These are phyloP conservation scores for Phytophthora hibernalis DNA, from an alignment of 352 stramenopile genomes.

Conservation along the genomic window DNA sequence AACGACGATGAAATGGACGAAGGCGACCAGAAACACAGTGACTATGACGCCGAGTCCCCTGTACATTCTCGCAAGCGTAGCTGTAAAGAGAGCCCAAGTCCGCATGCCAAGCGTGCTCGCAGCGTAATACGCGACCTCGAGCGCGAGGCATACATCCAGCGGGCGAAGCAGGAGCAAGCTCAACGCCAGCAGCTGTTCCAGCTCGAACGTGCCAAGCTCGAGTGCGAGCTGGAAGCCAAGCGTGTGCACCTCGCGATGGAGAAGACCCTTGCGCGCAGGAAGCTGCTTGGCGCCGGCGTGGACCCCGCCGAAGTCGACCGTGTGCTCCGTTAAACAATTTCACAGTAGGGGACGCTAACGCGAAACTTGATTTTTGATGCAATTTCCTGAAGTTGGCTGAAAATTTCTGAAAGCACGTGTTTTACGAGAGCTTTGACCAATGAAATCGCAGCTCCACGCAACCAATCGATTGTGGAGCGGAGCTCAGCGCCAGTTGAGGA, in stretches of 20 bases:
- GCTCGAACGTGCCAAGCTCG: constrained; percentile 52
- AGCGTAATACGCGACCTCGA: constrained; percentile 21
- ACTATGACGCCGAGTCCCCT: background rate
- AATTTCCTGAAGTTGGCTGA: too few relatives aligned
- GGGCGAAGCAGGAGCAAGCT: constrained; percentile 39
- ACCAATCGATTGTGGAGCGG: constrained; percentile 19
- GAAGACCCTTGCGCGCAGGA: constrained; percentile 53
- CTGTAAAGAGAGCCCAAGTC: background rate
- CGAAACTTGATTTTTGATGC: too few relatives aligned
- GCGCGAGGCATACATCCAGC: constrained; percentile 28
- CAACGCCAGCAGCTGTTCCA: constrained; percentile 52
- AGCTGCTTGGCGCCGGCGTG: constrained; percentile 51
- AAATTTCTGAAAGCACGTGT: too few relatives aligned
- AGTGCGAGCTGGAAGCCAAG: constrained; percentile 51
- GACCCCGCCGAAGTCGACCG: constrained; percentile 47
- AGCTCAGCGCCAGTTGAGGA: too few relatives aligned
- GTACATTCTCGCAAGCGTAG: constrained; percentile 18
- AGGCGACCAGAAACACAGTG: constrained; percentile 1
- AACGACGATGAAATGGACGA: constrained; percentile 16
- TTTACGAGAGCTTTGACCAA: too few relatives aligned
- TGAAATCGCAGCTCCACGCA: too few relatives aligned
- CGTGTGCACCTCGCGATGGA: constrained; percentile 51
- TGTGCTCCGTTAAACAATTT: too few relatives aligned
- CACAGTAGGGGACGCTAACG: too few relatives aligned
- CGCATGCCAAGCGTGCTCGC: constrained; percentile 17